A percentile compares a stretch with the other conserved stretches of the same genome.
These are phyloP conservation scores for Candida easanensis DNA, from an alignment of 805 yeast species.

Conservation along the genomic window DNA sequence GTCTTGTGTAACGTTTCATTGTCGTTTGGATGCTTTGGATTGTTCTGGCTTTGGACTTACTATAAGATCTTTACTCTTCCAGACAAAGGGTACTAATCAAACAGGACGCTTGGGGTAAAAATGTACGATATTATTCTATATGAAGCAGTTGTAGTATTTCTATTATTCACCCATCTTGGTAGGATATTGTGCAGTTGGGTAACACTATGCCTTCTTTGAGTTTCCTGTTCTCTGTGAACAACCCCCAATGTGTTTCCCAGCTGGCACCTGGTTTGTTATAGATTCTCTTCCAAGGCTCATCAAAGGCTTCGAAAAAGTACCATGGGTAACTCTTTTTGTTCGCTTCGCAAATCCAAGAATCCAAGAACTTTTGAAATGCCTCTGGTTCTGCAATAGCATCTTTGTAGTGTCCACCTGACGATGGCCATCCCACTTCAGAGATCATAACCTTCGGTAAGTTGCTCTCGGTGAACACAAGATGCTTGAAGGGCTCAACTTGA, in stretches of 20 bases:
- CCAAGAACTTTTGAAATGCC: conserved; percentile 46
- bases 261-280: conserved; percentile 44
- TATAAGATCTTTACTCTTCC: conserved; percentile 46
- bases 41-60: conserved; percentile 83
- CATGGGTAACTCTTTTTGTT: conserved; percentile 40
- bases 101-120: too few species aligned
- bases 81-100: conserved; percentile 5
- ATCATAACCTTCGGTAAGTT: conserved; percentile 37
- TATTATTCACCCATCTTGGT: not conserved
- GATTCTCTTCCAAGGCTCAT: conserved; percentile 65
- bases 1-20: conserved; percentile 70
- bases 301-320: conserved; percentile 69
- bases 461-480: conserved; percentile 20
- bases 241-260: conserved; percentile 77
- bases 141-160: too few species aligned
- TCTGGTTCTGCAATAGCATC: conserved; percentile 45
- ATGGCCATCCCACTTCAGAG: conserved; percentile 76
- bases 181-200: conserved; percentile 29
- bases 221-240: conserved; percentile 48
- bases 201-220: conserved; percentile 41
- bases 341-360: conserved; percentile 50
- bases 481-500: conserved; percentile 40
- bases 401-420: conserved; percentile 49
- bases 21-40: conserved; percentile 69
- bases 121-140: too few species aligned